phyloP scores from a whole-genome alignment of 2,329 filamentous ascomycete species.

The Verticillium zaregamsianum region DNA sequence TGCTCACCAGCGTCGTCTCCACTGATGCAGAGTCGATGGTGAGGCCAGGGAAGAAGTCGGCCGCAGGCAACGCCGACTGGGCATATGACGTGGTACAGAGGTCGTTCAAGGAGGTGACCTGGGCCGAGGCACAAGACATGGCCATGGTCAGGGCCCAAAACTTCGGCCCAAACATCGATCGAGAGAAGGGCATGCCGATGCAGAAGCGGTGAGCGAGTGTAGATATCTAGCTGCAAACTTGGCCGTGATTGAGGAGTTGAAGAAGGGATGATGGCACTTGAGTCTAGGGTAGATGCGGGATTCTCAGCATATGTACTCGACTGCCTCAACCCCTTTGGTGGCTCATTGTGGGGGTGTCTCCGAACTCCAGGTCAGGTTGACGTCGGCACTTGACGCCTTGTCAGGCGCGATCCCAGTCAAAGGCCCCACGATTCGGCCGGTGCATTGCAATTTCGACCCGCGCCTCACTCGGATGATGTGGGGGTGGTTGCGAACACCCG shows the following conservation, averaged over 20 bases:
- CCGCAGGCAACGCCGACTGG: conserved; percentile 15
- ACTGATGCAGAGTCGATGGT: conserved; percentile 22
- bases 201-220: background rate
- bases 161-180: background rate
- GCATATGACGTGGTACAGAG: conserved; percentile 16
- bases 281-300: no score
- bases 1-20: conserved; percentile 24
- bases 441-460: background rate
- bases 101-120: conserved; percentile 14
- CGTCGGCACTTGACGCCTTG: background rate
- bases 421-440: background rate
- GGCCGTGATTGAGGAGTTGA: background rate
- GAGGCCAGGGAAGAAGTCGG: conserved; percentile 19
- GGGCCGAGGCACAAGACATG: conserved; percentile 5
- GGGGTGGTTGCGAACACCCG: background rate
- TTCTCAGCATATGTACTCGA: no score
- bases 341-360: background rate
- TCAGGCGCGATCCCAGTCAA: background rate
- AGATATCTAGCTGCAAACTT: background rate
- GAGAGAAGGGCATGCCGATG: background rate
- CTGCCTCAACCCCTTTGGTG: no score
- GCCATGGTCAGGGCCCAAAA: background rate
- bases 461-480: background rate
- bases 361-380: background rate
- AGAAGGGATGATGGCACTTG: background rate